Conservation (phyloP, 129 eudicot species). For the Artemisia annua region DNA sequence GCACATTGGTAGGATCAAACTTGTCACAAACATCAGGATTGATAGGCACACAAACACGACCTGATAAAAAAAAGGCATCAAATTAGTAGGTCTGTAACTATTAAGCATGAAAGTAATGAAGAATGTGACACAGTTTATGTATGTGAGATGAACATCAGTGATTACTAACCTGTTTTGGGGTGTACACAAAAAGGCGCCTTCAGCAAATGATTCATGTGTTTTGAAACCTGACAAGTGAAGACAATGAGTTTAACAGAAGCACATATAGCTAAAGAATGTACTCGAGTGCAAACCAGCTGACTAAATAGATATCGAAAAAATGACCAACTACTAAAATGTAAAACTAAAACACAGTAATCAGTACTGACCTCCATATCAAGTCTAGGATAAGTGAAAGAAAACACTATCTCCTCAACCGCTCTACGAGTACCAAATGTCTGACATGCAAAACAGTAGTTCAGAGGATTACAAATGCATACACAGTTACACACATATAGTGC, state of each 20-base stretch:
- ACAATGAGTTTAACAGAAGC: constrained; percentile 7
- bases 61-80: constrained; percentile 35
- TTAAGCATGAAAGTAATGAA: background rate
- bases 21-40: constrained; percentile 80
- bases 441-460: constrained; percentile 22
- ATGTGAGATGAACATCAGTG: background rate
- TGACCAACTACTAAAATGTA: background rate
- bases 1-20: constrained; percentile 83
- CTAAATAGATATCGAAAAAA: background rate
- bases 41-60: constrained; percentile 93
- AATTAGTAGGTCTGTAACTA: background rate
- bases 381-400: constrained; percentile 87
- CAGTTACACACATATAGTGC: background rate
- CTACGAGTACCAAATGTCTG: constrained; percentile 70
- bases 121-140: background rate
- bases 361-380: constrained; percentile 88
- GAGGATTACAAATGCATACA: background rate
- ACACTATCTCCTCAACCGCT: constrained; percentile 88
- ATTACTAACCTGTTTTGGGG: constrained; percentile 86
- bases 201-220: constrained; percentile 93
- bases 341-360: constrained; percentile 13
- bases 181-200: constrained; percentile 97
- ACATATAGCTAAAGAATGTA: background rate
- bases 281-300: constrained; percentile 4
- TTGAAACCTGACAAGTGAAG: constrained; percentile 71